Conservation (phyloP, 352 stramenopile species). For the Phytophthora nicotianae region DNA sequence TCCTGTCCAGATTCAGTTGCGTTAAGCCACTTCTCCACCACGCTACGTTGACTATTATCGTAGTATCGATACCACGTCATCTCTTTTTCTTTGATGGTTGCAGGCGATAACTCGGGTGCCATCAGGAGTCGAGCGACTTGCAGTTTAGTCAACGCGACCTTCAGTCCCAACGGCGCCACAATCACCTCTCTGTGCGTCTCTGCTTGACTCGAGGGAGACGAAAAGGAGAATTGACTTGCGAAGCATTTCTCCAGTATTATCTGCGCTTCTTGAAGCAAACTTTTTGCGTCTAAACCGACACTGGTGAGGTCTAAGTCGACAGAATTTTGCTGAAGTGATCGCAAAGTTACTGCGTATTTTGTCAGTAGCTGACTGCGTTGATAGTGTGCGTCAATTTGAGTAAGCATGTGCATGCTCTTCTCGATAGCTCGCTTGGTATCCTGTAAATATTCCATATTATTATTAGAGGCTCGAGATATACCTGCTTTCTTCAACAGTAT, state of each 20-base stretch:
- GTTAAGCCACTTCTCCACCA: constrained; percentile 79
- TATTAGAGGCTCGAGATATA: not conserved
- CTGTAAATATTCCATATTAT: constrained; percentile 12
- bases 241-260: constrained; percentile 14
- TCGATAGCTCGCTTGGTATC: constrained; percentile 27
- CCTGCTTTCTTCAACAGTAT: constrained; percentile 27
- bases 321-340: constrained; percentile 3
- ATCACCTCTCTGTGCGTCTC: constrained; percentile 21
- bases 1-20: constrained; percentile 38
- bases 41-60: constrained; percentile 42
- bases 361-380: constrained; percentile 20
- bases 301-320: not conserved
- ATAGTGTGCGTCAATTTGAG: constrained; percentile 24
- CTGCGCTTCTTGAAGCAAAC: constrained; percentile 27
- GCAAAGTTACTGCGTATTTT: constrained; percentile 23
- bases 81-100: constrained; percentile 45
- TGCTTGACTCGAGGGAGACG: not conserved
- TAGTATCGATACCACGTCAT: constrained; percentile 77
- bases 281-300: constrained; percentile 6
- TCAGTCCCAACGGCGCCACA: constrained; percentile 20
- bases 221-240: constrained; percentile 5
- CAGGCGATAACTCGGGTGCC: constrained; percentile 30
- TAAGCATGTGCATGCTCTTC: constrained; percentile 22
- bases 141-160: constrained; percentile 46
- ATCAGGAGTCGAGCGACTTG: constrained; percentile 46